Evolutionary conservation across 1,284 basidiomycete genomes (phyloP), one percentile per base, ranked within the genome.

Genomic region (Sparassis latifolia): DNA sequence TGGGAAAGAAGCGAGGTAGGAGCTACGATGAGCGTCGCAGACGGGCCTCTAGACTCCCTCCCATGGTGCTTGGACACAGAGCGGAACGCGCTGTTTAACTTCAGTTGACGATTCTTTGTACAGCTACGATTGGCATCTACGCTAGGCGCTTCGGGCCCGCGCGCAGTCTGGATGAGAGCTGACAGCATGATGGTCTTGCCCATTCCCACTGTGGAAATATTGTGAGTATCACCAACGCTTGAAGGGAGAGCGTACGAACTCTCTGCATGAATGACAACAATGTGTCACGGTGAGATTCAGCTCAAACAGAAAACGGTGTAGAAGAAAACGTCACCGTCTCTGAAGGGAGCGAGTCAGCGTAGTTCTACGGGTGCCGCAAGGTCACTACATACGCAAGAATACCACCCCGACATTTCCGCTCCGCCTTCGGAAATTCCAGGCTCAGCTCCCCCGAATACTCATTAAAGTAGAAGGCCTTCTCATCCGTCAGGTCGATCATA

Each of bases 171-270:
- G 30, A 98, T 88, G 38, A 98, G 78, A 9, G 92, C 85, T 1
- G 94, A 90, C 47, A 97, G 72, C 92, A 97, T 96, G 62, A 96
- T 94, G 1, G 96, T 97, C 72, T 99, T 99, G 3, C 96, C 96
- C 83, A 98, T 91, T 6, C 95, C 92, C 91, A 87, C 81, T 88
- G 48, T 31, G 33, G 41, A 3, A 50, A 44, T n/a, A 29, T 2
- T 20, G 12, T 45, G 33, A 47, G 6, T 12, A 48, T 44, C 3
- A 10, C 7, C 27, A 43, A n/a, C 46, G 45, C 27, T 33, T 43
- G 43, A 7, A 32, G 35, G 10, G 4, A 32, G 9, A 20, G 1
- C 4, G 2, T 0, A 56, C 77, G 55, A 57, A 80, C 77, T 80
- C 62, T 80, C 78, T 79, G 50, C 42, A 37, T 37, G 12, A 12